Conservation (phyloP, 768 basidiomycete species). For the Auricularia heimuer region DNA sequence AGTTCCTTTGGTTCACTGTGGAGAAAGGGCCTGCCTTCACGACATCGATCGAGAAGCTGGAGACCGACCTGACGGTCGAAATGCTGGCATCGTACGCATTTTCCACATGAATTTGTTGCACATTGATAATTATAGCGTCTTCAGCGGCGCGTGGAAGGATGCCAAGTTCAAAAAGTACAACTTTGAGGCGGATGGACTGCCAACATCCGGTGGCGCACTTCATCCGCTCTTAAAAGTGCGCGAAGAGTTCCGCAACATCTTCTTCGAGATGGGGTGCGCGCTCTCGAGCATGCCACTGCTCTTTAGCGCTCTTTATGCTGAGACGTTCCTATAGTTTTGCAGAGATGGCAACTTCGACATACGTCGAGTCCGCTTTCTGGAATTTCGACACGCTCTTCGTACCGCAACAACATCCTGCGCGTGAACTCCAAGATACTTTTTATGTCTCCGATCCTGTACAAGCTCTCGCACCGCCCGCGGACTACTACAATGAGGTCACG, state of each 20-base stretch:
- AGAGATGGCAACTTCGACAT: conserved; percentile 95
- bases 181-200: conserved; percentile 91
- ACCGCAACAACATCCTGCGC: conserved; percentile 96
- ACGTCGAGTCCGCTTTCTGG: conserved; percentile 98
- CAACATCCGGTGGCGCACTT: conserved; percentile 81
- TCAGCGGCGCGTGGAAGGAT: conserved; percentile 88
- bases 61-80: conserved; percentile 93
- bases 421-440: conserved; percentile 97
- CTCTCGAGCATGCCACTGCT: neutral
- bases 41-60: conserved; percentile 83
- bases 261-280: conserved; percentile 96
- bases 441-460: conserved; percentile 90
- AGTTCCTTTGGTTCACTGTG: conserved; percentile 91
- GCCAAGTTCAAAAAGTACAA: conserved; percentile 97
- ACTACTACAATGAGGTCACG: conserved; percentile 80
- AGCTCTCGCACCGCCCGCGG: conserved; percentile 63
- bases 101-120: neutral
- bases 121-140: neutral
- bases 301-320: neutral
- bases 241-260: conserved; percentile 95
- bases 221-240: conserved; percentile 96
- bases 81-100: conserved; percentile 79
- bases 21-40: conserved; percentile 79
- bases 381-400: conserved; percentile 98
- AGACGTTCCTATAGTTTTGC: conserved; percentile 57